Evolutionary conservation across 2,329 filamentous ascomycete genomes (phyloP).

Genomic region (Colletotrichum lentis): DNA sequence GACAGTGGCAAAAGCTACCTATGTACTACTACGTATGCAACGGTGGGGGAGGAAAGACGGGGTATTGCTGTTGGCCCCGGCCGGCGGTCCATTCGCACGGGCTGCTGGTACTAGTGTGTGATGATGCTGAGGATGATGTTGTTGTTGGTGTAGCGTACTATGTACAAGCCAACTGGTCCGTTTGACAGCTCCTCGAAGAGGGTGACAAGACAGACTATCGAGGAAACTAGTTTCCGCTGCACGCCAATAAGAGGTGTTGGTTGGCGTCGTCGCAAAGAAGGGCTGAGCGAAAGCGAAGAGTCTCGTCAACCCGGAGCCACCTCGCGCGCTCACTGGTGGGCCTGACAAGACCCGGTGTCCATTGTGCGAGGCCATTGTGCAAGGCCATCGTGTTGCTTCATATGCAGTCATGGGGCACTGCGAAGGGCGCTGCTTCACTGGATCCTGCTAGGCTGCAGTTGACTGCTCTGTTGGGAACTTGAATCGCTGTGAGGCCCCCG

Average conservation of each 20-base stretch:
- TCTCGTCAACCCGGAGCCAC: neutral
- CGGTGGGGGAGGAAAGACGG: conserved; percentile 20
- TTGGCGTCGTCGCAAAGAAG: conserved; percentile 16
- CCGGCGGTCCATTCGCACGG: conserved; percentile 1
- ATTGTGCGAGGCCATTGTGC: conserved; percentile 17
- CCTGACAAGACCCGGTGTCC: neutral
- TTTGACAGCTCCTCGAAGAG: conserved; percentile 13
- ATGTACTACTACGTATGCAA: too few species aligned
- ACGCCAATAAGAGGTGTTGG: neutral
- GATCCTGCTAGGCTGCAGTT: neutral
- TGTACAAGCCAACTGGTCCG: neutral
- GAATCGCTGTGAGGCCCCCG: neutral
- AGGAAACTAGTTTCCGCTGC: conserved; percentile 8
- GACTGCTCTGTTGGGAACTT: neutral
- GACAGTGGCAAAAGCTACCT: conserved; percentile 32
- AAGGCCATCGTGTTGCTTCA: conserved; percentile 6
- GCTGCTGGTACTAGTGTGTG: neutral
- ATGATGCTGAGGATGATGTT: too few species aligned
- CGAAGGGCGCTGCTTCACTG: neutral
- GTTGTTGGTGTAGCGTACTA: neutral
- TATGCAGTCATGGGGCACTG: conserved; percentile 14
- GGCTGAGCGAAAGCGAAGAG: conserved; percentile 15
- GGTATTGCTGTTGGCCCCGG: neutral
- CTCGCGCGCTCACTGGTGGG: conserved; percentile 6
- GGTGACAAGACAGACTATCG: conserved; percentile 22